A percentile compares a stretch with the other conserved stretches of the same genome.
phyloP scores from a whole-genome alignment of 2,329 filamentous ascomycete genomes.

The Bipolaris oryzae region DNA sequence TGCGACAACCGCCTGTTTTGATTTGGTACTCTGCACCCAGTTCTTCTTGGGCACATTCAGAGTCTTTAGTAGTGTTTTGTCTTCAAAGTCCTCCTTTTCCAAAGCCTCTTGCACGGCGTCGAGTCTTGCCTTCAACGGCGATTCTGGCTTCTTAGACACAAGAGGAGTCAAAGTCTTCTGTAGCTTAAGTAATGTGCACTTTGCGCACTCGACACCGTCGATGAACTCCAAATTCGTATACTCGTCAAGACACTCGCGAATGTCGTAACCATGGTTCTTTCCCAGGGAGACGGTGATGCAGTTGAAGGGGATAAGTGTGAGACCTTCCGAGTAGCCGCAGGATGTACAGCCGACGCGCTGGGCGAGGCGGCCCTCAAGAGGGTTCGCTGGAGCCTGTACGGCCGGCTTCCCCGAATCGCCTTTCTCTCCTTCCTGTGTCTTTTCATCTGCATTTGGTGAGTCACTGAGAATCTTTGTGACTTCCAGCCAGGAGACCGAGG shows the following conservation, averaged over 20 bases:
- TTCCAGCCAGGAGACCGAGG: slow-evolving; percentile 39
- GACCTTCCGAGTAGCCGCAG: slow-evolving; percentile 85
- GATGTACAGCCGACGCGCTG: slow-evolving; percentile 86
- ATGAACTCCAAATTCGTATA: slow-evolving; percentile 87
- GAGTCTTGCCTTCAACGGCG: slow-evolving; percentile 61
- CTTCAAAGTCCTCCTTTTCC: slow-evolving; percentile 74
- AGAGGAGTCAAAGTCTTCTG: slow-evolving; percentile 48
- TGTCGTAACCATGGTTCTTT: slow-evolving; percentile 64
- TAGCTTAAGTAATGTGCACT: slow-evolving; percentile 77
- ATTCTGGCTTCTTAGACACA: slow-evolving; percentile 42
- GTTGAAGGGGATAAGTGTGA: slow-evolving; percentile 92
- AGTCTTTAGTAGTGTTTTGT: slow-evolving; percentile 58
- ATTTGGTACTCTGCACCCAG: slow-evolving; percentile 80
- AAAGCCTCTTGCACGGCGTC: slow-evolving; percentile 72
- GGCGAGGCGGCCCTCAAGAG: slow-evolving; percentile 83
- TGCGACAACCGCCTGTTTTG: slow-evolving; percentile 85
- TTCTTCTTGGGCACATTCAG: slow-evolving; percentile 62
- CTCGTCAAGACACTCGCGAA: slow-evolving; percentile 80
- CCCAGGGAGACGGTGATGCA: slow-evolving; percentile 87
- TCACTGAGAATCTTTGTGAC: slow-evolving; percentile 31
- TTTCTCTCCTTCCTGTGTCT: slow-evolving; percentile 9
- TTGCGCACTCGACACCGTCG: slow-evolving; percentile 86
- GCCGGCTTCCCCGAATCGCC: slow-evolving; percentile 9
- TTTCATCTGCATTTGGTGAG: slow-evolving; percentile 17
- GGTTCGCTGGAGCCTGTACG: slow-evolving; percentile 63